These are phyloP conservation scores for Candida quercuum DNA, from an alignment of 805 yeast genomes.

Conservation along the genomic window DNA sequence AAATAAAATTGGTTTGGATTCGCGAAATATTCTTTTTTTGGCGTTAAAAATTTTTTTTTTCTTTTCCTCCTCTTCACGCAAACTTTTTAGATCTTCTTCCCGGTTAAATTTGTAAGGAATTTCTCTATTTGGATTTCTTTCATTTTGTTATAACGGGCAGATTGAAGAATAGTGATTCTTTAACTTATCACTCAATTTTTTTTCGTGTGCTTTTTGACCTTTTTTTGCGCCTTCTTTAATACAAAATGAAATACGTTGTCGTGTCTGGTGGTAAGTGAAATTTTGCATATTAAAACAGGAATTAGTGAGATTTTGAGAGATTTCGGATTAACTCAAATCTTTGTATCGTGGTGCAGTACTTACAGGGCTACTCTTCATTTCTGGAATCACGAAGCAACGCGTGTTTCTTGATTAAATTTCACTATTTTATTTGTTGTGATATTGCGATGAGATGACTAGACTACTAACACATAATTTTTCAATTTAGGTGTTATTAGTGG, in stretches of 20 bases:
- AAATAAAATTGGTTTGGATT: too few relatives aligned
- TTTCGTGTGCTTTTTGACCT: background rate
- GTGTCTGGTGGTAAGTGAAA: constrained; percentile 79
- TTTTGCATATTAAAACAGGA: background rate
- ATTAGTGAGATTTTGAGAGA: background rate
- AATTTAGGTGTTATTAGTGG: constrained; percentile 89
- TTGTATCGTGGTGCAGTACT: too few relatives aligned
- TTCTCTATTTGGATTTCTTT: too few relatives aligned
- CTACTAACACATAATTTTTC: background rate
- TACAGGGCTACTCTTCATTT: too few relatives aligned
- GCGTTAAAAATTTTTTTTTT: too few relatives aligned
- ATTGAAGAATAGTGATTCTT: constrained; percentile 1
- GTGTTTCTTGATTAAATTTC: background rate
- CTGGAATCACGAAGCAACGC: too few relatives aligned
- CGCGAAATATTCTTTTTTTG: too few relatives aligned
- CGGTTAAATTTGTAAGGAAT: too few relatives aligned
- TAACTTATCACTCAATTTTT: background rate
- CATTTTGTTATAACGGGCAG: constrained; percentile 1
- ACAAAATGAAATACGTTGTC: constrained; percentile 91
- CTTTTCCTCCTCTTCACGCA: too few relatives aligned
- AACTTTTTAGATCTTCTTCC: too few relatives aligned
- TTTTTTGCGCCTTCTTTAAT: too few relatives aligned
- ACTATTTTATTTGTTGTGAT: background rate
- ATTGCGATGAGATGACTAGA: background rate
- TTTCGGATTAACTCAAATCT: background rate